Percentiles rank a stretch among this genome's conserved stretches.
These are phyloP conservation scores for Teunomyces cretensis DNA, from an alignment of 805 yeast genomes.

Conservation along the genomic window DNA sequence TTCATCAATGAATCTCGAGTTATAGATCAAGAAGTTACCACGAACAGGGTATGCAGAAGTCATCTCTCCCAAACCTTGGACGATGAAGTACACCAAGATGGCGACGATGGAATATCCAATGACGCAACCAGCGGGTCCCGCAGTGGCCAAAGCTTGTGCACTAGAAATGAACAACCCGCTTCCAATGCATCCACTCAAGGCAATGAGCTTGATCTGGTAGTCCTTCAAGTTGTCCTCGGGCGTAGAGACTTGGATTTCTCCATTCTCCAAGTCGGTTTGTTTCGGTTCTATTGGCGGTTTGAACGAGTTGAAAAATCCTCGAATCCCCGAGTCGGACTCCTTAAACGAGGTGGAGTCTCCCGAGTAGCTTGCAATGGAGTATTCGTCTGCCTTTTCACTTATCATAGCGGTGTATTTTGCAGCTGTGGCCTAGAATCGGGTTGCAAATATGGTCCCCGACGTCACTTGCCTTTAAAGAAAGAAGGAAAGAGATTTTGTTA, in stretches of 20 bases:
- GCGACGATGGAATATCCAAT: slow-evolving; percentile 15
- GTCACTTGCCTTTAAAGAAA: slow-evolving; percentile 4
- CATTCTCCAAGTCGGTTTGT: slow-evolving; percentile 6
- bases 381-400: slow-evolving; percentile 5
- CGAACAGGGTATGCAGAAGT: slow-evolving; percentile 12
- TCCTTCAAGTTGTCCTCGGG: slow-evolving; percentile 12
- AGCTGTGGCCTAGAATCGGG: background rate
- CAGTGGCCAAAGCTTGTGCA: slow-evolving; percentile 15
- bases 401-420: background rate
- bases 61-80: slow-evolving; percentile 14
- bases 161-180: slow-evolving; percentile 20
- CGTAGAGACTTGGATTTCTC: slow-evolving; percentile 5
- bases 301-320: slow-evolving; percentile 7
- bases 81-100: slow-evolving; percentile 10
- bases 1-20: slow-evolving; percentile 20
- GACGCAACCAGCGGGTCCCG: slow-evolving; percentile 20
- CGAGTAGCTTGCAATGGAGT: slow-evolving; percentile 1
- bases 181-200: slow-evolving; percentile 21
- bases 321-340: slow-evolving; percentile 2
- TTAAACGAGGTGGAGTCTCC: background rate
- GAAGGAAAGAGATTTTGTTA: background rate
- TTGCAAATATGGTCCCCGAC: background rate
- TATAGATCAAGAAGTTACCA: slow-evolving; percentile 13
- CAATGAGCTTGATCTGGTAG: slow-evolving; percentile 15
- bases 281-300: slow-evolving; percentile 3